Evolutionary conservation across 179 eudicot genomes (phyloP).

Genomic region (Sideroxylon spinosum): DNA sequence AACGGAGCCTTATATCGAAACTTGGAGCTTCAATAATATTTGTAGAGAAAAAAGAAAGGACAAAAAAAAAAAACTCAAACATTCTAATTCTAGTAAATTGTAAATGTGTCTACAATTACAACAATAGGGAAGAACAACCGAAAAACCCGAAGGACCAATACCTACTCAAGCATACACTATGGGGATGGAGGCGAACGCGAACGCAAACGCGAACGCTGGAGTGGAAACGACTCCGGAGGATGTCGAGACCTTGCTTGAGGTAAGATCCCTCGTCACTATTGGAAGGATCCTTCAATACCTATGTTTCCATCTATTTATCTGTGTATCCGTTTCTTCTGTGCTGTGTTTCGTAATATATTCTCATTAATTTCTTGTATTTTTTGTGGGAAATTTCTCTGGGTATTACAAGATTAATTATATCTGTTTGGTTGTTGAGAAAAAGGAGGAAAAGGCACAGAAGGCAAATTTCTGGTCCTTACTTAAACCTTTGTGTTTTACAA

Average conservation of each 20-base stretch:
- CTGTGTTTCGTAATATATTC: not conserved
- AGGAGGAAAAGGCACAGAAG: not conserved
- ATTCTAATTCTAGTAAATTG: no score
- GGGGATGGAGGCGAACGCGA: constrained; percentile 30
- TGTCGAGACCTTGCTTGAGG: constrained; percentile 38
- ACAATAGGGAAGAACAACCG: no score
- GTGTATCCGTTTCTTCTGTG: not conserved
- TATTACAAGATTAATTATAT: not conserved
- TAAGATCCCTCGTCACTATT: not conserved
- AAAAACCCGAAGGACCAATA: no score
- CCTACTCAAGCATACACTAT: no score
- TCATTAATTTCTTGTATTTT: not conserved
- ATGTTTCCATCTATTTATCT: not conserved
- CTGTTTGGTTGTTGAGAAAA: constrained; percentile 5
- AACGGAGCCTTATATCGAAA: no score
- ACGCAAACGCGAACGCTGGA: constrained; percentile 11
- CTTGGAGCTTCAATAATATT: no score
- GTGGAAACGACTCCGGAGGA: constrained; percentile 28
- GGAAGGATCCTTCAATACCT: not conserved
- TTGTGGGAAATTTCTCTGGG: not conserved
- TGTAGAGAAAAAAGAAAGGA: no score
- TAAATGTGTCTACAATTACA: no score
- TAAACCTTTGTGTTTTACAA: not conserved
- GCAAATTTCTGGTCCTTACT: not conserved
- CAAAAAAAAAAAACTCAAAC: no score